Evolutionary conservation across 2,329 filamentous ascomycete species (phyloP).

Genomic region (Fusarium algeriense): DNA sequence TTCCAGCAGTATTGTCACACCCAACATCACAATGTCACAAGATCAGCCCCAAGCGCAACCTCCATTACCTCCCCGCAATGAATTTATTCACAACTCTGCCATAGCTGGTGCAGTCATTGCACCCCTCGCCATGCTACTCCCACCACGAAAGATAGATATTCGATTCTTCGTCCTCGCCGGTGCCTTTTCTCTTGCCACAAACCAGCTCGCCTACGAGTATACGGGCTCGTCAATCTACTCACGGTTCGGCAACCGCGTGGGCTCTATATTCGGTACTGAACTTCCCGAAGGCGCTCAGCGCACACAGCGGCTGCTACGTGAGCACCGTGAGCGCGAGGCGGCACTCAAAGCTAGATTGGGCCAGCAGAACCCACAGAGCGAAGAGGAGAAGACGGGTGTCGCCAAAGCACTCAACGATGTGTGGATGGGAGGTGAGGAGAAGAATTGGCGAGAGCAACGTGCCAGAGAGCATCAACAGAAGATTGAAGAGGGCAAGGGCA

Average conservation of each 20-base stretch:
- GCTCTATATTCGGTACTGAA: constrained; percentile 61
- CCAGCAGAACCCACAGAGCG: constrained; percentile 26
- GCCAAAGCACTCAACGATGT: constrained; percentile 58
- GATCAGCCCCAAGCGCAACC: constrained; percentile 41
- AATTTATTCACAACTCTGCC: constrained; percentile 61
- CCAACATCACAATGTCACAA: constrained; percentile 46
- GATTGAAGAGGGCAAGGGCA: constrained; percentile 67
- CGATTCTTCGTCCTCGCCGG: constrained; percentile 64
- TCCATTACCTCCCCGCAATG: constrained; percentile 51
- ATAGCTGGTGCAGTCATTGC: constrained; percentile 62
- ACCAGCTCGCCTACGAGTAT: constrained; percentile 68
- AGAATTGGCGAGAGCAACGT: constrained; percentile 66
- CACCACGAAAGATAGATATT: constrained; percentile 64
- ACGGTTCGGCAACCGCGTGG: constrained; percentile 60
- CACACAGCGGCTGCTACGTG: constrained; percentile 61
- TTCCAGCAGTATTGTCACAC: background rate
- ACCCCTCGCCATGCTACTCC: constrained; percentile 62
- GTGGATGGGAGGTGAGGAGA: constrained; percentile 70
- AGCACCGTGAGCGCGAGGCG: constrained; percentile 58
- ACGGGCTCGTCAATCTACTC: constrained; percentile 65
- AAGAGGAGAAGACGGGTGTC: constrained; percentile 50
- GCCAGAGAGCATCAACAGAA: constrained; percentile 64
- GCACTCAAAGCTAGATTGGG: constrained; percentile 43
- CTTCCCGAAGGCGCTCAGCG: constrained; percentile 68
- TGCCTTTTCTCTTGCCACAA: constrained; percentile 65